Evolutionary conservation across 2,329 filamentous ascomycete species (phyloP), one percentile per base, ranked within the genome.

Genomic region (Nemania sp.): DNA sequence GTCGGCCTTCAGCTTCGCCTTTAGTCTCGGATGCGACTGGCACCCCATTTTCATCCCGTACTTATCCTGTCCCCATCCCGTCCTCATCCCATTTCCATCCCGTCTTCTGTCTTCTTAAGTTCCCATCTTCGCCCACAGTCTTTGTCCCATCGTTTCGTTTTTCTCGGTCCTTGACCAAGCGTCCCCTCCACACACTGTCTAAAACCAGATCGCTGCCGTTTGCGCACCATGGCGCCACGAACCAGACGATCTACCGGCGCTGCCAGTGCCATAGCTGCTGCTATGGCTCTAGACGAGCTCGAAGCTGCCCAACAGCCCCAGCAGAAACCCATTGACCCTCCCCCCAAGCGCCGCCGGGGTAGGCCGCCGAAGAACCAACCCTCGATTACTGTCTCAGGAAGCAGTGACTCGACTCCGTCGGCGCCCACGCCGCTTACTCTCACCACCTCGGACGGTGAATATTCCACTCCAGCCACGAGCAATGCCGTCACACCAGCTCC

Each of bases 381-480:
- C 63, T 56, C 66, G 64, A 49, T 63, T 29, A 67, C 54, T 45
- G 48, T 40, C 62, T 60, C 67, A 63, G 57, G 58, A 48, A 49
- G 46, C 47, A 65, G 60, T 53, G 71, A 74, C 18, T 76, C 77
- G 32, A 59, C 65, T 17, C 78, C 78, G 7, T 73, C 76, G 2
- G 69, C 71, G 17, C 67, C 74, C 9, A 77, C 77, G 5, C 74
- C 75, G 0, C 55, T 60, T 17, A 64, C 65, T 29, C 66, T 59
- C 10, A 46, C 62, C 10, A 46, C 62, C 15, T 73, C 70, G 3
- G 76, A 75, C 18, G 76, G 75, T 60, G 78, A 77, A 25, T 75
- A 75, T 59, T 75, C 75, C 13, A 81, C 79, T 7, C 77, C 79
- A 2, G 72, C 77, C 29, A 81, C 79, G 20, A 81, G 78, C 65